phyloP scores from a whole-genome alignment of 306 rosid species.

The Parietaria judaica region DNA sequence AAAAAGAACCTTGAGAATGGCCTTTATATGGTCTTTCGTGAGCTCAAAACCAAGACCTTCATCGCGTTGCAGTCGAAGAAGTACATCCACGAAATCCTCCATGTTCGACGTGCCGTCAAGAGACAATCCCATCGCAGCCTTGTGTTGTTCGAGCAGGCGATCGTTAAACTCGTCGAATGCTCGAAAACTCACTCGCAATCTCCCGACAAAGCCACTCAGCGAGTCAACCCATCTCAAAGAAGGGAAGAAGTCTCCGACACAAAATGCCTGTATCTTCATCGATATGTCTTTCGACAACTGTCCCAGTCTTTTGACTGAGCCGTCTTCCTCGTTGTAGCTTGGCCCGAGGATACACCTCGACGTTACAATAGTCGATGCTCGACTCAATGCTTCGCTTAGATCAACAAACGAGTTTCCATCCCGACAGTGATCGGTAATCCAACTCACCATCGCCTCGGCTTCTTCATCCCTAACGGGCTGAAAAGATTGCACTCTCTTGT shows the following conservation, averaged over 20 bases:
- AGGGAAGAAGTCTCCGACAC: slow-evolving; percentile 27
- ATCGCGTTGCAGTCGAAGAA: slow-evolving; percentile 9
- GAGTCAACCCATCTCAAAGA: slow-evolving; percentile 27
- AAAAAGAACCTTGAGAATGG: slow-evolving; percentile 8
- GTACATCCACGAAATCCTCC: slow-evolving; percentile 4
- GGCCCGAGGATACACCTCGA: slow-evolving; percentile 22
- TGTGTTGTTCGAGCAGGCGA: slow-evolving; percentile 17
- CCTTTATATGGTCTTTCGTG: slow-evolving; percentile 10
- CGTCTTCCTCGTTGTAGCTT: slow-evolving; percentile 10
- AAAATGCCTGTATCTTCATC: background rate
- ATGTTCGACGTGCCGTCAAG: too few relatives aligned
- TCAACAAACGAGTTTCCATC: slow-evolving; percentile 5
- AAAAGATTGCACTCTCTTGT: slow-evolving; percentile 14
- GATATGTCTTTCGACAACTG: background rate
- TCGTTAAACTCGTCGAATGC: slow-evolving; percentile 22
- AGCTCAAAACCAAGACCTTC: background rate
- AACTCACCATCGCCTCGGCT: background rate
- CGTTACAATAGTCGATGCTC: slow-evolving; percentile 4
- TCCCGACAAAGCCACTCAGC: slow-evolving; percentile 10
- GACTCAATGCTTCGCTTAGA: slow-evolving; percentile 11
- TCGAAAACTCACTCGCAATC: slow-evolving; percentile 1
- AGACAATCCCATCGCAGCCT: background rate
- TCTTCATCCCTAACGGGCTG: slow-evolving; percentile 14
- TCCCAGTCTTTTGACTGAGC: background rate
- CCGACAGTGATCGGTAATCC: background rate